phyloP scores from a whole-genome alignment of 768 basidiomycete species.

The Xerocomellus dryophilus region DNA sequence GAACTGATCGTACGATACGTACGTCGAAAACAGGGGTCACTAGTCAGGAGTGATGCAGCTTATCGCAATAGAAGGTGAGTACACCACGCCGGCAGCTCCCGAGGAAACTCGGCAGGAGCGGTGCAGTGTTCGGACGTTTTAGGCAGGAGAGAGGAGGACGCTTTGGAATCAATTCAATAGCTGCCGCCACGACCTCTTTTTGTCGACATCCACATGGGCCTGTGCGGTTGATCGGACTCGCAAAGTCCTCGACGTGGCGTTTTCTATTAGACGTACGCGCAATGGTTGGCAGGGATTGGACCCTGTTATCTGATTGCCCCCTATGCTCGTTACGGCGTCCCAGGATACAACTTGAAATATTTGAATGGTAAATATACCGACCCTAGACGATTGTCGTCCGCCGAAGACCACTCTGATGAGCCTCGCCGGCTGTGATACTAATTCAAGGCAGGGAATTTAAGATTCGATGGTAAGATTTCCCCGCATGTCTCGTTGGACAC shows the following conservation, averaged over 20 bases:
- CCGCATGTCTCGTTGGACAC: not conserved
- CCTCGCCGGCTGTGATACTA: not conserved
- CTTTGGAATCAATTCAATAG: not conserved
- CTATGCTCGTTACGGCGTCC: not conserved
- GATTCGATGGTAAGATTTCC: not conserved
- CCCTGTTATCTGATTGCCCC: constrained; percentile 8
- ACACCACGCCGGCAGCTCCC: not conserved
- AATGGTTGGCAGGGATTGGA: not conserved
- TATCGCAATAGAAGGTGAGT: not conserved
- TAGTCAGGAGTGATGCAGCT: not conserved
- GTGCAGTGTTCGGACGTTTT: not conserved
- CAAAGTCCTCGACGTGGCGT: not conserved
- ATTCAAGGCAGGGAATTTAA: not conserved
- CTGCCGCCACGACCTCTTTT: not conserved
- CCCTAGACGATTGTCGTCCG: constrained; percentile 7
- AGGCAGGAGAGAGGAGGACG: too few relatives aligned
- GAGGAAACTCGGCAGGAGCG: not conserved
- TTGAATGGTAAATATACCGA: not conserved
- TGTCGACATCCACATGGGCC: not conserved
- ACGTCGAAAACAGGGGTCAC: not conserved
- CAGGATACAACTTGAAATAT: not conserved
- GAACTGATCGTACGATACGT: not conserved
- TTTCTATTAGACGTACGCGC: not conserved
- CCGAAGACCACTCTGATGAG: constrained; percentile 10
- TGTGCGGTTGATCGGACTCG: constrained; percentile 1